Conservation (phyloP, 805 yeast genomes). For the Ogataea saltuana region DNA sequence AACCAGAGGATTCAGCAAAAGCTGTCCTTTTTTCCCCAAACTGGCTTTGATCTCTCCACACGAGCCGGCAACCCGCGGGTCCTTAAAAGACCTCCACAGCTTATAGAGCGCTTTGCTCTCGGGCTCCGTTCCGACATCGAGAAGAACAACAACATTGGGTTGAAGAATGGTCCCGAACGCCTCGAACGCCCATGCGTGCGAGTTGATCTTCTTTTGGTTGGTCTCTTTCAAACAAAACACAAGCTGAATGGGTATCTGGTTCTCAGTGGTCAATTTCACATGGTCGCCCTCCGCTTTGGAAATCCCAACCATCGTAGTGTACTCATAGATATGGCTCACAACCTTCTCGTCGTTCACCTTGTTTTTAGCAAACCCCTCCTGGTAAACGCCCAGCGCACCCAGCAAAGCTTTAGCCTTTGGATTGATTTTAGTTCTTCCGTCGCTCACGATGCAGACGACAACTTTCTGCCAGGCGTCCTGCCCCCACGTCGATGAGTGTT, state of each 20-base stretch:
- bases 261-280: constrained; percentile 67
- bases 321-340: constrained; percentile 87
- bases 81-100: constrained; percentile 81
- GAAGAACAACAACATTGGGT: constrained; percentile 78
- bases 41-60: constrained; percentile 95
- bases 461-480: constrained; percentile 92
- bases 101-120: constrained; percentile 80
- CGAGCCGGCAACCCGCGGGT: constrained; percentile 89
- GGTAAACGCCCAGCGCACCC: constrained; percentile 87
- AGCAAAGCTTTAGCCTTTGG: constrained; percentile 77
- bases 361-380: constrained; percentile 94
- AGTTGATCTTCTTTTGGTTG: constrained; percentile 86
- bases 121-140: constrained; percentile 96
- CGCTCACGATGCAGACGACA: constrained; percentile 86
- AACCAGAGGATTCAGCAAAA: constrained; percentile 78
- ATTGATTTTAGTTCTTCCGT: constrained; percentile 84
- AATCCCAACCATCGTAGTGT: constrained; percentile 89
- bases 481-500: constrained; percentile 82
- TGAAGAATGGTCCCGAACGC: constrained; percentile 81
- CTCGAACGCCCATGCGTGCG: constrained; percentile 96
- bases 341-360: constrained; percentile 82
- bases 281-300: constrained; percentile 55
- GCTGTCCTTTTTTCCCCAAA: constrained; percentile 54
- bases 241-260: constrained; percentile 79
- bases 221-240: constrained; percentile 87